Conservation (phyloP, 805 yeast genomes). For the Candida ovalis region DNA sequence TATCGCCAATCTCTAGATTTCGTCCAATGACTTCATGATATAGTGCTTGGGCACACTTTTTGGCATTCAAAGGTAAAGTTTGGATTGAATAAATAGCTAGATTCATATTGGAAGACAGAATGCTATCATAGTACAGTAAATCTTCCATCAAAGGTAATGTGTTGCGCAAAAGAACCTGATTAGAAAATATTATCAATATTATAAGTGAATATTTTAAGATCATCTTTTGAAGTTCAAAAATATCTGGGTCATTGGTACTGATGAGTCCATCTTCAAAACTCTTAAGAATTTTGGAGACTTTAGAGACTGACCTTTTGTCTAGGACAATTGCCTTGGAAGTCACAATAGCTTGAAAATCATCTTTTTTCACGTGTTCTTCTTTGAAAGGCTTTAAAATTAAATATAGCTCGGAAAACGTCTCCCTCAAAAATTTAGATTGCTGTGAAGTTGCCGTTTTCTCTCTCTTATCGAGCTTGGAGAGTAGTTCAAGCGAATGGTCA, state of each 20-base stretch:
- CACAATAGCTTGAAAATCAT: not conserved
- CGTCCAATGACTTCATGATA: constrained; percentile 25
- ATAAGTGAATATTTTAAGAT: constrained; percentile 21
- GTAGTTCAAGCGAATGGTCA: constrained; percentile 11
- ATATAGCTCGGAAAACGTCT: constrained; percentile 14
- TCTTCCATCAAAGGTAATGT: constrained; percentile 43
- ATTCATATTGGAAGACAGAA: constrained; percentile 31
- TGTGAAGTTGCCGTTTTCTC: not conserved
- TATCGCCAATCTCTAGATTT: constrained; percentile 15
- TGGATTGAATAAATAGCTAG: constrained; percentile 38
- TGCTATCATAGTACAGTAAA: constrained; percentile 43
- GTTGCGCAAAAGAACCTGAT: constrained; percentile 32
- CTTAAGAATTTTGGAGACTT: constrained; percentile 9
- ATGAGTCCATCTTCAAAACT: constrained; percentile 15
- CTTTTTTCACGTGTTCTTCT: constrained; percentile 6
- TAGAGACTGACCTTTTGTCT: constrained; percentile 5
- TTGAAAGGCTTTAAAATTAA: constrained; percentile 15
- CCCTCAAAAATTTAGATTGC: not conserved
- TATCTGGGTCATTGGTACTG: constrained; percentile 8
- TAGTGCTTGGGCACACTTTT: constrained; percentile 14
- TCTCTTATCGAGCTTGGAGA: constrained; percentile 11
- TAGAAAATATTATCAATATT: constrained; percentile 12
- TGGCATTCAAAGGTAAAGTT: constrained; percentile 30
- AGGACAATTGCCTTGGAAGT: constrained; percentile 2
- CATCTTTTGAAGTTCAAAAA: constrained; percentile 21